phyloP scores from a whole-genome alignment of 176 grass and related monocot species.

The Chloris gayana region DNA sequence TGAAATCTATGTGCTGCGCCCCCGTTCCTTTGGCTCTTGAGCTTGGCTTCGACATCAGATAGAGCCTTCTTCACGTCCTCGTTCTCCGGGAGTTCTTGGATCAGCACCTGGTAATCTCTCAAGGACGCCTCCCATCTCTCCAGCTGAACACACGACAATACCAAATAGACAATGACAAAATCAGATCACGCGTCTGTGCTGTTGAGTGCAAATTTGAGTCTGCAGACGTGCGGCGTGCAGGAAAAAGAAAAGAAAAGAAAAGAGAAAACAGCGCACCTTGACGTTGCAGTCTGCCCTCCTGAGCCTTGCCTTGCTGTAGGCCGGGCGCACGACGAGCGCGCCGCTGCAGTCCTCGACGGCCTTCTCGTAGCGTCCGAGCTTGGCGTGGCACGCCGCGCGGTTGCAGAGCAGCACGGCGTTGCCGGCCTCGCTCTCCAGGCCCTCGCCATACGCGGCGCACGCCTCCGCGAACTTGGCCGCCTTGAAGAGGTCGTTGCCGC shows the following conservation, averaged over 20 bases:
- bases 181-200: neutral
- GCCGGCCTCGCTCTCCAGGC: conserved; percentile 56
- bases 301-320: conserved; percentile 87
- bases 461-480: conserved; percentile 73
- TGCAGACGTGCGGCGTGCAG: neutral
- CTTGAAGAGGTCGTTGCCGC: conserved; percentile 92
- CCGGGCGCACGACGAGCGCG: conserved; percentile 70
- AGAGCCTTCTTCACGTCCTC: conserved; percentile 78
- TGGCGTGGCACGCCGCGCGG: conserved; percentile 77
- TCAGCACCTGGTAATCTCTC: conserved; percentile 81
- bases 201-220: neutral
- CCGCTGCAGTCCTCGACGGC: conserved; percentile 85
- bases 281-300: conserved; percentile 87
- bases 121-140: conserved; percentile 87
- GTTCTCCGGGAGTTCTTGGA: conserved; percentile 82
- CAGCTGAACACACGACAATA: conserved; percentile 49
- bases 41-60: conserved; percentile 62
- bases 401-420: conserved; percentile 91
- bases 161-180: neutral
- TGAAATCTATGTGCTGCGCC: conserved; percentile 30
- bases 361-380: conserved; percentile 77
- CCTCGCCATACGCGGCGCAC: conserved; percentile 74
- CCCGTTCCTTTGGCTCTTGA: conserved; percentile 51
- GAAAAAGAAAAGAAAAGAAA: neutral
- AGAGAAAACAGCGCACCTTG: conserved; percentile 51